Base-by-base conservation (phyloP, 176 grass and related monocot species). In the Triticum dicoccoides region DNA sequence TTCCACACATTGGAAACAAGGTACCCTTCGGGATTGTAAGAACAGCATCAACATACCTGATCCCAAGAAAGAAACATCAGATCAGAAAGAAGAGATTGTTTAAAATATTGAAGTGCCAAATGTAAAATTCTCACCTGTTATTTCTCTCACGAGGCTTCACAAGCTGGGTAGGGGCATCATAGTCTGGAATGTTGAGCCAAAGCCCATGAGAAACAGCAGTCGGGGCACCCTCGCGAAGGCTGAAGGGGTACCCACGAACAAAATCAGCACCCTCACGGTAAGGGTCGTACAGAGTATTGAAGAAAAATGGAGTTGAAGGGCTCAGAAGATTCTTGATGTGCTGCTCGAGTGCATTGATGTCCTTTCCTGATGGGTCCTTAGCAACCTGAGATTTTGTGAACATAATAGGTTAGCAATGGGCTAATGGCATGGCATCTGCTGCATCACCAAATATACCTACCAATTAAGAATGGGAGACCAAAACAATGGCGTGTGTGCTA, bases 141-240 rank as follows among this genome's bases (percentile, higher is more conserved):
- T 94, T 94, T 84, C 86, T 94, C 80, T 94, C 92, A 44, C 44
- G 86, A 17, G 92, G 92, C 75, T 94, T 94, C 27, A 94, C 92
- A 84, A 94, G 92, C 76, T 94, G 92, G 41, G 92, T 94, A 75
- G 92, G 92, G 33, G 92, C 92, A 89, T 94, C 92, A 44, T 94
- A 91, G 69, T 94, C 92, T 14, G 92, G 92, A 84, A 94, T 87
- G 84, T 94, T 94, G 44, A 94, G 92, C 92, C 92, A 94, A 78
- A 91, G 86, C 52, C 92, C 92, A 34, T 94, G 92, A 69, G 92
- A 94, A 67, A 94, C 86, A 62, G 86, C 92, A 89, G 92, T 91
- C 62, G 86, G 80, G 44, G 65, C 80, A 82, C 92, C 92, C 83
- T 94, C 92, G 17, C 92, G 92, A 73, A 94, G 92, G 54, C 89